These are phyloP conservation scores for Pythium apleroticum DNA, from an alignment of 352 stramenopile genomes.

Conservation along the genomic window DNA sequence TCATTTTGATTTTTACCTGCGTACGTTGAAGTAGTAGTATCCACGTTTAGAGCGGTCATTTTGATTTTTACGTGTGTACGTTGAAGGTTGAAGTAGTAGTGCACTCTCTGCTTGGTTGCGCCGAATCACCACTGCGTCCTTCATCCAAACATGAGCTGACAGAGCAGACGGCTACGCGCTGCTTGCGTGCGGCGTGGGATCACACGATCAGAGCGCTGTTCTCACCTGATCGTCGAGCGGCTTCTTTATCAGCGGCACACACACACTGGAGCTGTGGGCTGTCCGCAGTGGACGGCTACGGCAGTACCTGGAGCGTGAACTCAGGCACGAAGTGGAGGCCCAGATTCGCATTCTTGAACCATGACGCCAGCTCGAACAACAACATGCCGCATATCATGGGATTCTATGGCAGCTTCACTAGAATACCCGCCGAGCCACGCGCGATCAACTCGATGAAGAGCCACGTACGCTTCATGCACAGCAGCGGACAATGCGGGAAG, in stretches of 20 bases:
- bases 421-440: slow-evolving; percentile 69
- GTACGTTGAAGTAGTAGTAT: too few species aligned
- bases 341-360: slow-evolving; percentile 87
- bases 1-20: too few species aligned
- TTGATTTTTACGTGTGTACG: too few species aligned
- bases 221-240: slow-evolving; percentile 78
- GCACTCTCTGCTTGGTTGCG: too few species aligned
- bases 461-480: slow-evolving; percentile 85
- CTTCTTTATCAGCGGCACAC: slow-evolving; percentile 79
- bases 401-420: slow-evolving; percentile 90
- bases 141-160: too few species aligned
- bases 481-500: slow-evolving; percentile 59
- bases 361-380: slow-evolving; percentile 66
- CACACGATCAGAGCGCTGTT: too few species aligned
- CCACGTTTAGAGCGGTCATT: too few species aligned
- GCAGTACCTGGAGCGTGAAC: slow-evolving; percentile 68
- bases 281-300: slow-evolving; percentile 22
- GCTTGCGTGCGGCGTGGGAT: too few species aligned
- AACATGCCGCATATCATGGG: slow-evolving; percentile 88
- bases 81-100: too few species aligned
- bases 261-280: slow-evolving; percentile 41
- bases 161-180: too few species aligned
- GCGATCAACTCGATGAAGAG: slow-evolving; percentile 84
- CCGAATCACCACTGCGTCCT: too few species aligned
- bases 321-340: slow-evolving; percentile 74